Base-by-base conservation (phyloP, 1,139 yeast species). In the Protomyces arabidopsidicola region DNA sequence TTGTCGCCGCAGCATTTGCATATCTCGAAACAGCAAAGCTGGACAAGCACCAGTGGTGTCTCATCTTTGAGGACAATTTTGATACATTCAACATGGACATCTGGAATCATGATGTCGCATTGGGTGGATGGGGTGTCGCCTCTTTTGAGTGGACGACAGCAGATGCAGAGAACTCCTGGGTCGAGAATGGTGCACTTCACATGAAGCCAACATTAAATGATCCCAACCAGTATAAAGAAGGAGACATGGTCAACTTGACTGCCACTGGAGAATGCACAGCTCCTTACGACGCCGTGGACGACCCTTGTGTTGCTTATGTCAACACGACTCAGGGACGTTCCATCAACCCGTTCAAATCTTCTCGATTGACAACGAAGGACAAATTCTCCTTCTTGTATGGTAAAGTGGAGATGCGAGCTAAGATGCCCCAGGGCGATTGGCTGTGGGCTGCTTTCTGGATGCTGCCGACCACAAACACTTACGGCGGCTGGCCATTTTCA, bases 381-480 rank as follows among this genome's bases (percentile, higher is more conserved):
- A 60, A 63, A n/a, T 59, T 66, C 12, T 45, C 50, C 22, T 53
- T 66, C 54, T 55, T 38, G 53, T 65, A 65, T 53, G 68, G 68
- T 38, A 58, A 60, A 34, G 56, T 66, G 34, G 68, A 66, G 34
- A 65, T 66, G 24, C 53, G 63, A 20, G 68, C 68, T 14, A 45
- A 53, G 38, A 39, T 66, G 50, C 67, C 68, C 12, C 50, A 38
- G n/a, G 68, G 67, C 18, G 68, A 66, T 57, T 66, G 68, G 68
- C 12, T 65, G n/a, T 66, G 68, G 68, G 67, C 68, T 4, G 68
- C 68, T 6, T 61, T 66, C 42, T 66, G 68, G 68, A 65, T 66
- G 67, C 42, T 66, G 38, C 68, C 68, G 18, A 53, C 39, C 5
- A 35, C 65, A 20, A 52, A 39, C 42, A 52, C 38, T 14, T 66